These are phyloP conservation scores for Cryphonectria naterciae DNA, from an alignment of 2,329 filamentous ascomycete species.

Conservation along the genomic window DNA sequence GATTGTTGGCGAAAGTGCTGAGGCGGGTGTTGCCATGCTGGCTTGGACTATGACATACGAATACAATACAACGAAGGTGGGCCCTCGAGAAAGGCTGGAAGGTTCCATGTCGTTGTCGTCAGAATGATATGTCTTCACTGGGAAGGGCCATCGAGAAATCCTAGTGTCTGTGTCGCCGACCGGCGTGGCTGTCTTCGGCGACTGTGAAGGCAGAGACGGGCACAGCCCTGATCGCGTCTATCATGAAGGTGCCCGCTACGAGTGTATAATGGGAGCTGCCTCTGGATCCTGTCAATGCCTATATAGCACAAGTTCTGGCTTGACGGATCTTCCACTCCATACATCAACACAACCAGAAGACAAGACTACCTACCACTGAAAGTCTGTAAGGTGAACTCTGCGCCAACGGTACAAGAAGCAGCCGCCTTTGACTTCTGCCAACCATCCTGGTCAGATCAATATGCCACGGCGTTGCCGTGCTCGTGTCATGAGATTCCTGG, in stretches of 20 bases:
- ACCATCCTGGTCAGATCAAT: background rate
- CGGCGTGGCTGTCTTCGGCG: background rate
- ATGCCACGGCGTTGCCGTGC: background rate
- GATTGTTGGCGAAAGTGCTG: background rate
- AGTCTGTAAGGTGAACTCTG: background rate
- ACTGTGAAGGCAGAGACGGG: background rate
- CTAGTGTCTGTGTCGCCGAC: background rate
- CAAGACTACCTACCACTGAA: background rate
- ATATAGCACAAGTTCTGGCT: background rate
- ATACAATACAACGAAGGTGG: background rate
- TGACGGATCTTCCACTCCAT: background rate
- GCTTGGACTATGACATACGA: background rate
- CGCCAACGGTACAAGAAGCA: background rate
- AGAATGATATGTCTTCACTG: background rate
- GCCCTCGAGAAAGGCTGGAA: background rate
- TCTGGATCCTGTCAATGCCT: background rate
- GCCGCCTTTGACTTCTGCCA: background rate
- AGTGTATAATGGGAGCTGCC: background rate
- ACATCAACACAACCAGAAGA: background rate
- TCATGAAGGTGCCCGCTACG: background rate
- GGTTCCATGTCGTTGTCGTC: background rate
- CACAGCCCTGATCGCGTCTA: background rate
- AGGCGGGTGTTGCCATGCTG: background rate
- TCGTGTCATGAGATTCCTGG: background rate
- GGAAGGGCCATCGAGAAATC: background rate